Base-by-base conservation (phyloP, 345 rosid species). In the Mallotus nudiflorus region DNA sequence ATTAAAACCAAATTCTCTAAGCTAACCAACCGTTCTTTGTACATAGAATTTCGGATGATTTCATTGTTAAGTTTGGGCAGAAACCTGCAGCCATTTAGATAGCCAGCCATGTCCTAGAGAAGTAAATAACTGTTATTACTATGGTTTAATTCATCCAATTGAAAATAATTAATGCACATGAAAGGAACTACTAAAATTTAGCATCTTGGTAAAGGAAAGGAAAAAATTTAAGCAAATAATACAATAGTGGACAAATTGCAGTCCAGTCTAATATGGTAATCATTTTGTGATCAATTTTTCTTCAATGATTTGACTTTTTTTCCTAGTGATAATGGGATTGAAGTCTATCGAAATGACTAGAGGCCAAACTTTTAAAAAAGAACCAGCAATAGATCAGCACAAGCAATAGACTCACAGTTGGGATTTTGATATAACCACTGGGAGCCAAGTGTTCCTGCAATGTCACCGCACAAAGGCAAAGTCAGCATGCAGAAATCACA, bases 371-470 rank as follows among this genome's bases (percentile, higher is more conserved):
- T 12, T 35, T 20, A 27, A 48, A 45, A 39, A 39, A 52, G 53
- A 72, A 54, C 19, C 13, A 15, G 45, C 9, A n/a, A 27, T n/a
- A n/a, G n/a, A 28, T 14, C 10, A 28, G 22, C n/a, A 52, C 39
- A 65, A 67, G 46, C 11, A 57, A 20, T 10, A 20, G 67, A 83
- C 96, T 89, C 53, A 89, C 94, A 9, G 94, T 91, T 3, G 96
- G 96, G 75, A 91, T 88, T 80, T 93, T 91, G 64, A 86, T 25
- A 73, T 84, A 93, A 60, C 86, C 86, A 44, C 91, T 85, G 65
- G 97, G 96, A 77, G 96, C 97, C 80, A 93, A 70, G 74, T 93
- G 98, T 80, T 93, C 90, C 96, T 91, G 94, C 80, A 82, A 90
- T 81, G 55, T 56, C 61, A 74, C 61, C 40, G 67, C 77, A 57